Evolutionary conservation across 176 grass and related monocot genomes (phyloP).

Genomic region (Hyparrhenia diplandra): DNA sequence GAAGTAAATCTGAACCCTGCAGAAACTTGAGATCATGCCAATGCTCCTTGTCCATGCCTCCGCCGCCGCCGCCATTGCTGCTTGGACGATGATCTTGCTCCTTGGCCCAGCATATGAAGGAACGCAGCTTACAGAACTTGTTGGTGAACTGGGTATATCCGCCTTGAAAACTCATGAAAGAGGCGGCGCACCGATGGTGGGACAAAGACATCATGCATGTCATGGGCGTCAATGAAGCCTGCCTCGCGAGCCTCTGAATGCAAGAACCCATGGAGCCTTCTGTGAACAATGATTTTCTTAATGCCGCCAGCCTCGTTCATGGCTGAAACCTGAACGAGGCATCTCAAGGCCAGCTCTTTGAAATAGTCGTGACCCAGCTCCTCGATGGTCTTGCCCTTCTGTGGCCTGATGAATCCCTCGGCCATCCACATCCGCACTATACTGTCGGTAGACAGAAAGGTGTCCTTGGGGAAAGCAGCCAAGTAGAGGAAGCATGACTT

Average conservation of each 20-base stretch:
- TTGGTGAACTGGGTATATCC: background rate
- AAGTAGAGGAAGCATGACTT: background rate
- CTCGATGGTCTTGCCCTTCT: background rate
- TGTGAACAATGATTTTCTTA: background rate
- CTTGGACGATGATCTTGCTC: background rate
- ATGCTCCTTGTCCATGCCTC: background rate
- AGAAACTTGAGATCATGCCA: background rate
- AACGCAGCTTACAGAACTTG: background rate
- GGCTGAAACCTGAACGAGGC: background rate
- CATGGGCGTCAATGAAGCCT: slow-evolving; percentile 8
- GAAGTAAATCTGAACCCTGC: background rate
- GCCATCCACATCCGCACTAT: background rate
- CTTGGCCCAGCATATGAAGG: background rate
- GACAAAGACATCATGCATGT: background rate
- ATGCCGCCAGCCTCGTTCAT: background rate
- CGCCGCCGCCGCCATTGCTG: background rate
- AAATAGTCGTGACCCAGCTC: background rate
- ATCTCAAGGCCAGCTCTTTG: background rate
- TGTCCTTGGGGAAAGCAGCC: background rate
- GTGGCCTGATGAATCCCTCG: background rate
- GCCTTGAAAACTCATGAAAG: background rate
- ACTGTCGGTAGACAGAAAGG: background rate
- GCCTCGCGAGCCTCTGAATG: background rate
- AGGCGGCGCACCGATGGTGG: background rate
- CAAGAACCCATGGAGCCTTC: background rate